Base-by-base conservation (phyloP, 306 rosid genomes). In the Gastrolobium villosum region DNA sequence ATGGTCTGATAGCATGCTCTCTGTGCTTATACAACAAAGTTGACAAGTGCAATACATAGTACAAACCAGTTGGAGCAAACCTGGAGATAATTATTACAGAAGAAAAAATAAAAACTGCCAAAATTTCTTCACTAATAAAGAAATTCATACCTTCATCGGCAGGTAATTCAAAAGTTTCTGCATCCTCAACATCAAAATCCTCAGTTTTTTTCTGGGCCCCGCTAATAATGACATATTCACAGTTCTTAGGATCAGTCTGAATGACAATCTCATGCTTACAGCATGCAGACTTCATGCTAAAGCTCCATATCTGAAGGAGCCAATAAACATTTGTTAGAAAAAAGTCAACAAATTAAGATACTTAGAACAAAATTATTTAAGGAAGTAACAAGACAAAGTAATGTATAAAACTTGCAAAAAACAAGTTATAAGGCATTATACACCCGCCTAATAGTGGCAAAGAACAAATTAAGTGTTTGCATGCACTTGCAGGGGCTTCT, bases 221-320 rank as follows among this genome's bases (percentile, higher is more conserved):
- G 54, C 98, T 91, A 57, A 88, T 87, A 66, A 94, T 84, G 79
- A 91, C 85, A 76, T 94, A 94, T 76, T 80, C 90, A 7, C 94
- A 88, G 76, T 91, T 91, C 89, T 91, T 91, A 2, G 98, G 98
- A 87, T 94, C 98, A 44, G 98, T 94, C 71, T 94, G 98, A 79
- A 91, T 88, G 40, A 86, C 87, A 53, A 94, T 91, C 92, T 94
- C 97, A 43, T 94, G 97, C 78, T 62, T 87, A 82, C 98, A 94
- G 81, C 98, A 94, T 3, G 97, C 92, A 40, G 98, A 74, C 83
- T 94, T 94, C 98, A 94, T 91, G 60, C 91, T 26, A 88, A 94
- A 94, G 86, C 86, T 91, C 98, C 98, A 94, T 91, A 94, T 94
- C 98, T 94, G 91, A 72, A 80, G 67, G 76, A 72, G 73, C 45